Evolutionary conservation across 2,329 filamentous ascomycete species (phyloP), one percentile per base, ranked within the genome.

Genomic region (Chrysoporthe austroafricana): DNA sequence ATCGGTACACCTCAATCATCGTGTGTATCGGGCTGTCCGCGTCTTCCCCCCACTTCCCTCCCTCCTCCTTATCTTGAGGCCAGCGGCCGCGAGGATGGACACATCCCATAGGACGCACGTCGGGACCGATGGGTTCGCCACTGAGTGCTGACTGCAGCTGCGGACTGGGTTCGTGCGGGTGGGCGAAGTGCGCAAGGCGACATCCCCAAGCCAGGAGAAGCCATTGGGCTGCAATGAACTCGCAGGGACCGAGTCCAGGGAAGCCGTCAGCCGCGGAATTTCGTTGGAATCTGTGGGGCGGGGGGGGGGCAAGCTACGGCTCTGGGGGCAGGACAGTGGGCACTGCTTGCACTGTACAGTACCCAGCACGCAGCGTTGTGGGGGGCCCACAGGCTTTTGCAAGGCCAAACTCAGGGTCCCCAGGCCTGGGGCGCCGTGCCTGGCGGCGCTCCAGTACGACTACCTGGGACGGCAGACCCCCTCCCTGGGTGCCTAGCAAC

Each of bases 181-280:
- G 50, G 26, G 21, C 21, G 21, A 34, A 26, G 18, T 50, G 21
- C 46, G 18, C 8, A 48, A 26, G 21, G 9, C 48, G 3, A 26
- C 9, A 52, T 26, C 50, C 26, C 50, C 21, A 32, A 7, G 26
- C 32, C 50, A 54, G 26, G 50, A 54, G 50, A 52, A 32, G 50
- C 16, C 32, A 26, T 54, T 34, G 50, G 50, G 50, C 50, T 54
- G 26, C 50, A 32, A 54, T 7, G 21, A 54, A 6, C 50, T 34
- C 26, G 7, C n/a, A 9, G 50, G 50, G 50, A 54, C 21, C 13
- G 50, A 54, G 32, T 34, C 50, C 50, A 54, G 32, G 21, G 50
- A 54, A 32, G 21, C 50, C 50, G 50, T 54, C 50, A 54, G 50
- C 50, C 50, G 50, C 50, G 50, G 50, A 32, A 54, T 54, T 34